Percentiles rank a stretch among this genome's conserved stretches.
phyloP scores from a whole-genome alignment of 2,329 filamentous ascomycete genomes.

The Exutisphaerella laricina region DNA sequence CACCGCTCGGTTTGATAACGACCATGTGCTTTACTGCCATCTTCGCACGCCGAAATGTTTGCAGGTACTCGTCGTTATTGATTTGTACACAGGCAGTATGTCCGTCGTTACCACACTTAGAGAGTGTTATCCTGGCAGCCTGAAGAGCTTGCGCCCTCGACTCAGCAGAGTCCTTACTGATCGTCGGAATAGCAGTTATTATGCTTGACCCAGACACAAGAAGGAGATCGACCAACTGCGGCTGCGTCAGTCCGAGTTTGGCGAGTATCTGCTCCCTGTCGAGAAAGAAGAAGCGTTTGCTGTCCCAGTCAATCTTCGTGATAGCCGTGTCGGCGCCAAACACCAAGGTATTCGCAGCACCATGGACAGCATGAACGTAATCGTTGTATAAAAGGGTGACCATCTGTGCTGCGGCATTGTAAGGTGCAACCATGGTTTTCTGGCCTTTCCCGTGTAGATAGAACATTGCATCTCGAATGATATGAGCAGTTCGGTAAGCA shows the following conservation, averaged over 20 bases:
- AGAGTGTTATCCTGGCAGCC: conserved; percentile 73
- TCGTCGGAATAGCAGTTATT: conserved; percentile 60
- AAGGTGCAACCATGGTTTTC: conserved; percentile 77
- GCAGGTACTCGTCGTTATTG: conserved; percentile 77
- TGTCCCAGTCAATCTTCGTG: conserved; percentile 62
- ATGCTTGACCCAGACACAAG: conserved; percentile 59
- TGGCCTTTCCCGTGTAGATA: conserved; percentile 64
- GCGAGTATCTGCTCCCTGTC: conserved; percentile 55
- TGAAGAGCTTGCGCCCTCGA: conserved; percentile 66
- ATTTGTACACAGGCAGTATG: conserved; percentile 67
- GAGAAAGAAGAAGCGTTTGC: conserved; percentile 58
- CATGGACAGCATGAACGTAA: conserved; percentile 69
- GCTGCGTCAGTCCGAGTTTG: conserved; percentile 57
- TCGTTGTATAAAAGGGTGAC: conserved; percentile 71
- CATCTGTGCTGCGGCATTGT: conserved; percentile 77
- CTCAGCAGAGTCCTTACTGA: conserved; percentile 45
- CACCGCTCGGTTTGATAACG: conserved; percentile 70
- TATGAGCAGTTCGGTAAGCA: conserved; percentile 62
- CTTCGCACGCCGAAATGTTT: conserved; percentile 79
- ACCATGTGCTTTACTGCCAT: conserved; percentile 85
- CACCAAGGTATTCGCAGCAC: conserved; percentile 75
- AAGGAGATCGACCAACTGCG: conserved; percentile 66
- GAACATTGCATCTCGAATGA: conserved; percentile 71
- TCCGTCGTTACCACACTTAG: conserved; percentile 60
- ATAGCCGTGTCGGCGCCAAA: conserved; percentile 78